Evolutionary conservation across 2,329 filamentous ascomycete genomes (phyloP).

Genomic region (Alternaria angustiovoidea): DNA sequence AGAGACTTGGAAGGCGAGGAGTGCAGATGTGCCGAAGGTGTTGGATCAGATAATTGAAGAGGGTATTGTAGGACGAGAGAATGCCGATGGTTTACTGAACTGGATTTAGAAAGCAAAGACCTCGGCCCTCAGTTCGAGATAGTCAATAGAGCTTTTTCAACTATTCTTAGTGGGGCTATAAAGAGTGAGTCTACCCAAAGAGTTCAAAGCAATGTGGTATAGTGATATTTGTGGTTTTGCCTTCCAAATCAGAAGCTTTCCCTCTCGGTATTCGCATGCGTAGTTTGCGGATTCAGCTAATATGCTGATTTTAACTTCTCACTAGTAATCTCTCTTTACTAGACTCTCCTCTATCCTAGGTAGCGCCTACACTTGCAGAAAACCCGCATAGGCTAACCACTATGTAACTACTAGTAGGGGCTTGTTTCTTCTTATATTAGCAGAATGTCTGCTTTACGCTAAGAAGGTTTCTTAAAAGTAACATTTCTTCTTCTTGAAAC

Average conservation of each 20-base stretch:
- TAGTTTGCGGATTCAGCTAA: neutral
- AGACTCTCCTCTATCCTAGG: slow-evolving; percentile 17
- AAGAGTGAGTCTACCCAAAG: too few species aligned
- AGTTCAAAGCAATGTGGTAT: too few species aligned
- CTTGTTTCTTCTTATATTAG: slow-evolving; percentile 31
- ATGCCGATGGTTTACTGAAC: slow-evolving; percentile 31
- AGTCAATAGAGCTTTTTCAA: too few species aligned
- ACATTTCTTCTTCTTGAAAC: too few species aligned
- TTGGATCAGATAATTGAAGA: slow-evolving; percentile 63
- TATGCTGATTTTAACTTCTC: slow-evolving; percentile 15
- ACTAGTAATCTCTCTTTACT: slow-evolving; percentile 35
- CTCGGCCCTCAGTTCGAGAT: neutral
- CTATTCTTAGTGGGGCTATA: too few species aligned
- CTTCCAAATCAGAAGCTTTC: too few species aligned
- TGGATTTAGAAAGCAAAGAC: neutral
- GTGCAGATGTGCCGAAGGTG: slow-evolving; percentile 54
- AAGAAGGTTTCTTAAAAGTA: too few species aligned
- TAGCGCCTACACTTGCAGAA: too few species aligned
- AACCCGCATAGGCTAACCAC: too few species aligned
- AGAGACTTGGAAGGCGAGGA: slow-evolving; percentile 50
- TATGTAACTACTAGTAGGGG: slow-evolving; percentile 4
- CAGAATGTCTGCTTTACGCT: neutral
- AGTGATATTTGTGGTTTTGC: too few species aligned
- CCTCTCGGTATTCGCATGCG: too few species aligned
- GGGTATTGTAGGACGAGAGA: slow-evolving; percentile 52